Evolutionary conservation across 2,329 filamentous ascomycete species (phyloP).

Genomic region (Claviceps sorghi): DNA sequence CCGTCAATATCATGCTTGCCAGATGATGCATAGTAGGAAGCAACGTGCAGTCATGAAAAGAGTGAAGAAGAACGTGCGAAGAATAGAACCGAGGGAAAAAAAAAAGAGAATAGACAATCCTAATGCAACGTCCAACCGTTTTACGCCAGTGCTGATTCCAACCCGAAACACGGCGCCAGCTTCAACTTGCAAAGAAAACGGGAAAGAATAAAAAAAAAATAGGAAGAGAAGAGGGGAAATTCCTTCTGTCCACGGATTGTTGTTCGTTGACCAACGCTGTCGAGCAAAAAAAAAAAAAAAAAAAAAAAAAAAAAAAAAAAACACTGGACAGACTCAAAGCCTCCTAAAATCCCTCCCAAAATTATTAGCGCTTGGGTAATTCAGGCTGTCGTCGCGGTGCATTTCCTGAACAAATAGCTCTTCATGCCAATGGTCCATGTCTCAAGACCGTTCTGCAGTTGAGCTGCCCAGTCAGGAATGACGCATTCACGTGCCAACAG

Average conservation of each 20-base stretch:
- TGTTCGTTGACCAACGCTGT: background rate
- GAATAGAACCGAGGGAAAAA: conserved; percentile 3
- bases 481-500: background rate
- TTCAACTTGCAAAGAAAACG: conserved; percentile 15
- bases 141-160: conserved; percentile 10
- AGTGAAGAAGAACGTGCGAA: background rate
- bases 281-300: no score
- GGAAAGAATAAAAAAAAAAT: conserved; percentile 9
- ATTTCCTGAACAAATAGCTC: background rate
- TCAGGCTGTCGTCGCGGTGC: background rate
- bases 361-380: background rate
- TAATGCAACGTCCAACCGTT: conserved; percentile 9
- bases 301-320: background rate
- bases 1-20: conserved; percentile 2
- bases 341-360: background rate
- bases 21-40: conserved; percentile 8
- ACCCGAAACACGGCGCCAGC: conserved; percentile 17
- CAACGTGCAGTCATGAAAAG: conserved; percentile 10
- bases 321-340: background rate
- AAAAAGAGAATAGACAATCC: background rate
- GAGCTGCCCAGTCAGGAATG: background rate
- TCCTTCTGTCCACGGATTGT: conserved; percentile 12
- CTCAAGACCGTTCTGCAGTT: background rate
- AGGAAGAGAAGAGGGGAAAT: background rate
- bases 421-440: background rate